Evolutionary conservation across 768 basidiomycete genomes (phyloP), one percentile per base, ranked within the genome.

Genomic region (Cystobasidium tubakii): DNA sequence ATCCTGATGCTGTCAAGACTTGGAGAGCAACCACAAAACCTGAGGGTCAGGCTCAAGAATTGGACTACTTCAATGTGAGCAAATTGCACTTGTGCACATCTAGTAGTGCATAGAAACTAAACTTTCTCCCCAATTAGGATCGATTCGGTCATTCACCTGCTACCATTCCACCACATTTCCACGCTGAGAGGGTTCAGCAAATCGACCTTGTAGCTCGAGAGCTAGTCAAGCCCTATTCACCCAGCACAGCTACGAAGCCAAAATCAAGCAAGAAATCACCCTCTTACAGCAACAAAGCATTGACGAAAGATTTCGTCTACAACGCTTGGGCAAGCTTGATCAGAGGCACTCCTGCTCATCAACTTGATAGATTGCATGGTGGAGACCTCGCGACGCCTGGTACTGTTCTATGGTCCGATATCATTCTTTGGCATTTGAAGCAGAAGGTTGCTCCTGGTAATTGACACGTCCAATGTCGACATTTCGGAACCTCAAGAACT

Each of bases 31-130:
- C 74, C 15, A 76, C 77, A 25, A 75, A 73, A 69, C 77, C 78
- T 31, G 62, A 63, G 0, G 77, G 77, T 36, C 76, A 77, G 43
- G 73, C 72, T 17, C 71, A 76, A n/a, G 78, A 79, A 42, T 64
- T 72, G 17, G 76, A 78, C 63, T 79, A 79, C 73, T 79, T 77
- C 66, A 75, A 77, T 73, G 78, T 79, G 19, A 62, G 78, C 43
- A 23, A 17, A 27, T n/a, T n/a, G n/a, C n/a, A n/a, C n/a, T n/a
- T n/a, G n/a, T n/a, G n/a, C n/a, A n/a, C n/a, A 27, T 21, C 4
- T 36, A 27, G 27, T 62, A 76, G 71, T 76, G n/a, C 53, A 54
- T n/a, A n/a, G n/a, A n/a, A n/a, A n/a, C n/a, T n/a, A n/a, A n/a
- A n/a, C n/a, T n/a, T n/a, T n/a, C n/a, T n/a, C n/a, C n/a, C n/a